Evolutionary conservation across 768 basidiomycete genomes (phyloP).

Genomic region (Auriculariales sp.): DNA sequence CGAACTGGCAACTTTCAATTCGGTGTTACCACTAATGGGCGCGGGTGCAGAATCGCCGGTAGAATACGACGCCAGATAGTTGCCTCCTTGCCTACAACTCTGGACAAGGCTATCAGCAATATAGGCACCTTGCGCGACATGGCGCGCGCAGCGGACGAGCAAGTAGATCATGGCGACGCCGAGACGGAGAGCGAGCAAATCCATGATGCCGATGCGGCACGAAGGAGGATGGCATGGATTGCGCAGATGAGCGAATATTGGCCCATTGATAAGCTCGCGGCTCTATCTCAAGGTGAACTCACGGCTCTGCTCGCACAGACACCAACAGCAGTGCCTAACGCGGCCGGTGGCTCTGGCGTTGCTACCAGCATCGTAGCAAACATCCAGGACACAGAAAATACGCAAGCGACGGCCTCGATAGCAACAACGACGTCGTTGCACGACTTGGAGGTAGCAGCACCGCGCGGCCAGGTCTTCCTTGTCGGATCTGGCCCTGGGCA

Average conservation of each 20-base stretch:
- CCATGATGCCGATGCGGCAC: conserved; percentile 18
- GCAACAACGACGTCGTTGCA: too few relatives aligned
- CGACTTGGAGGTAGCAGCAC: too few relatives aligned
- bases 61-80: conserved; percentile 77
- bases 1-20: conserved; percentile 46
- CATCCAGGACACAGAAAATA: too few relatives aligned
- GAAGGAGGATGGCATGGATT: conserved; percentile 79
- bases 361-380: too few relatives aligned
- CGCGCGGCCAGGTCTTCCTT: conserved; percentile 64
- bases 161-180: conserved; percentile 24
- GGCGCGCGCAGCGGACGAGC: conserved; percentile 22
- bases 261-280: conserved; percentile 64
- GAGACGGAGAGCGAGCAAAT: conserved; percentile 6
- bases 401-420: too few relatives aligned
- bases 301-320: conserved; percentile 34
- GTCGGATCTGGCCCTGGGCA: conserved; percentile 95
- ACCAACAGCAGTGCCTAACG: too few relatives aligned
- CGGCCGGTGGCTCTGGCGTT: too few relatives aligned
- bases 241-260: conserved; percentile 96
- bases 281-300: conserved; percentile 57
- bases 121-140: conserved; percentile 54
- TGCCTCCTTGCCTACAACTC: conserved; percentile 49
- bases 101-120: conserved; percentile 61
- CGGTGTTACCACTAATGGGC: conserved; percentile 81
- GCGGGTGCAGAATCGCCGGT: conserved; percentile 73